Evolutionary conservation across 2,329 filamentous ascomycete species (phyloP).

Genomic region (Penicillium sp.): DNA sequence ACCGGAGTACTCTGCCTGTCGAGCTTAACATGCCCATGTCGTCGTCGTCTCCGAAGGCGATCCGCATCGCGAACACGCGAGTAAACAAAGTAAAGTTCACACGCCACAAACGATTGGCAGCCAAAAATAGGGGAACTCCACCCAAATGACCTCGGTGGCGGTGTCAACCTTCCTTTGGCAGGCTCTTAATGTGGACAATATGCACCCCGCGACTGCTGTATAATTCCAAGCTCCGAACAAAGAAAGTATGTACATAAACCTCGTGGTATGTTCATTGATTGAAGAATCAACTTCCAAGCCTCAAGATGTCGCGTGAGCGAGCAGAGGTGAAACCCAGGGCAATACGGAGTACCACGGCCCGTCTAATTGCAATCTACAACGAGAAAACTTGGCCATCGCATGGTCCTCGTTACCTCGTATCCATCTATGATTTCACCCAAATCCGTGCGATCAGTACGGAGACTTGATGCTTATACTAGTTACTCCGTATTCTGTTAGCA

Average conservation of each 20-base stretch:
- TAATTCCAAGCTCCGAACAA: background rate
- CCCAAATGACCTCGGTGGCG: background rate
- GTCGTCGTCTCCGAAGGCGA: too few relatives aligned
- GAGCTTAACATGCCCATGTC: too few relatives aligned
- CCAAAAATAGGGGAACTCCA: conserved; percentile 2
- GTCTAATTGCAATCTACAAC: background rate
- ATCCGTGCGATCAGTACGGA: background rate
- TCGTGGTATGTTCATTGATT: too few relatives aligned
- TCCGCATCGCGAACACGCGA: too few relatives aligned
- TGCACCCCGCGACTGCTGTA: too few relatives aligned
- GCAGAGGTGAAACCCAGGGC: background rate
- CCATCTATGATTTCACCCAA: background rate
- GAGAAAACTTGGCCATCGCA: background rate
- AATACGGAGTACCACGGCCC: background rate
- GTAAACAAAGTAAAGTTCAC: too few relatives aligned
- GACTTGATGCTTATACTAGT: background rate
- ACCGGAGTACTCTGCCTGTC: too few relatives aligned
- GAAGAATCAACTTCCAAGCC: too few relatives aligned
- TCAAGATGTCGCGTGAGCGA: background rate
- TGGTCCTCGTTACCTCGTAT: background rate
- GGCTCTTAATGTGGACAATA: too few relatives aligned
- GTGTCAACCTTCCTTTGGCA: background rate
- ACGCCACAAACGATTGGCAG: background rate
- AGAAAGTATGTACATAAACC: background rate
- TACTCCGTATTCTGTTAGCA: background rate